phyloP scores from a whole-genome alignment of 371 early-diverging fungal genomes.

The Lichtheimia hyalospora region DNA sequence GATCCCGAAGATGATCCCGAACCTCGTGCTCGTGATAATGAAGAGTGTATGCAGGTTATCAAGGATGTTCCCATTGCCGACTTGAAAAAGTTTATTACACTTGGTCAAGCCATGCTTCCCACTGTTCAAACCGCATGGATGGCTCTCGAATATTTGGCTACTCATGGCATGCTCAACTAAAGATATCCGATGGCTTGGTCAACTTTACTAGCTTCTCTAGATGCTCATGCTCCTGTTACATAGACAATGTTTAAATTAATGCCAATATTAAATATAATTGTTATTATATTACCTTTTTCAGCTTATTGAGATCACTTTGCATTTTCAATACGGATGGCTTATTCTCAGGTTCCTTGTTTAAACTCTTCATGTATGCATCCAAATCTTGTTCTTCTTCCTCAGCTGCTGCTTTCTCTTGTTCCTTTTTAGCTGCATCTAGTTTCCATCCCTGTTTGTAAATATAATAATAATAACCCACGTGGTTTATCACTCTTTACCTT shows the following conservation, averaged over 20 bases:
- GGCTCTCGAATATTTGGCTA: conserved; percentile 44
- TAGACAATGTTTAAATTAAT: background rate
- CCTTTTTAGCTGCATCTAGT: conserved; percentile 23
- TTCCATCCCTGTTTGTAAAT: background rate
- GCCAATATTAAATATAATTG: background rate
- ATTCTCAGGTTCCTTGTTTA: conserved; percentile 29
- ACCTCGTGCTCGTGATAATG: conserved; percentile 55
- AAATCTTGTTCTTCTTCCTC: conserved; percentile 57
- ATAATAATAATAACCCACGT: background rate
- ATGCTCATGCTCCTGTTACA: conserved; percentile 50
- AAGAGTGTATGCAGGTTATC: conserved; percentile 51
- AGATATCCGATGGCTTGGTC: conserved; percentile 50
- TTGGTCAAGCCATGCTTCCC: conserved; percentile 51
- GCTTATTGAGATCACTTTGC: conserved; percentile 42
- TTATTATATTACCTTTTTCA: conserved; percentile 42
- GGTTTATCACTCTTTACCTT: conserved; percentile 20
- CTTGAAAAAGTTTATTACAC: conserved; percentile 41
- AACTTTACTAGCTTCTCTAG: conserved; percentile 56
- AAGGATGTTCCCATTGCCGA: conserved; percentile 36
- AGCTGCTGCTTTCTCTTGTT: conserved; percentile 6
- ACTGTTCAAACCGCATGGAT: conserved; percentile 54
- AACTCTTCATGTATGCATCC: conserved; percentile 56
- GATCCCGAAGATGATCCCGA: conserved; percentile 51
- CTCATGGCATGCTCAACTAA: conserved; percentile 22
- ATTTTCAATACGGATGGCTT: conserved; percentile 43